Conservation (phyloP, 1,139 yeast species). For the Nakaseomyces bracarensis region DNA sequence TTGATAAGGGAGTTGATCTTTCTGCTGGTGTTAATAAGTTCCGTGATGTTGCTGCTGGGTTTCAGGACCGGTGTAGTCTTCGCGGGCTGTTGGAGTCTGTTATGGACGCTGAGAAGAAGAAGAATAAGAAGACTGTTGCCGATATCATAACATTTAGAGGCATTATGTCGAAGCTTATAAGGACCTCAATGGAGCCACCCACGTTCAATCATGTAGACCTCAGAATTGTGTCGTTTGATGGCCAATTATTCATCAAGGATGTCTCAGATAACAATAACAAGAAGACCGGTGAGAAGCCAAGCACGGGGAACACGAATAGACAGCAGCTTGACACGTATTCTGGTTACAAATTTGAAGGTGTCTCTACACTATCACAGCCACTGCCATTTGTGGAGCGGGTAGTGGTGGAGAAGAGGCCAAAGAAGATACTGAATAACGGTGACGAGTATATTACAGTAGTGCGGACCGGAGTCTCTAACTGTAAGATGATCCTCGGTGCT, state of each 20-base stretch:
- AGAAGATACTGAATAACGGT: conserved; percentile 53
- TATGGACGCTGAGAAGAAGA: conserved; percentile 44
- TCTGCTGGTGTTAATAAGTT: conserved; percentile 56
- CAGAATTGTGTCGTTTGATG: conserved; percentile 62
- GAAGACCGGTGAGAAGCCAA: too few species aligned
- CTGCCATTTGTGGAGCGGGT: conserved; percentile 62
- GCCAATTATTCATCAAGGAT: conserved; percentile 72
- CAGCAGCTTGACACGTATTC: conserved; percentile 44
- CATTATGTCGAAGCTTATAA: conserved; percentile 41
- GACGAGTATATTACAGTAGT: conserved; percentile 76
- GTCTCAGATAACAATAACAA: conserved; percentile 34
- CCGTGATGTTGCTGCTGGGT: conserved; percentile 34
- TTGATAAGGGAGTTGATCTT: conserved; percentile 49
- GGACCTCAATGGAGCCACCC: conserved; percentile 27
- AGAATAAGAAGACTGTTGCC: conserved; percentile 42
- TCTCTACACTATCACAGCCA: conserved; percentile 69
- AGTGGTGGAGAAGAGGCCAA: conserved; percentile 56
- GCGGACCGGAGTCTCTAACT: conserved; percentile 72
- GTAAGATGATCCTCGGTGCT: conserved; percentile 67
- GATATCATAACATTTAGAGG: conserved; percentile 84
- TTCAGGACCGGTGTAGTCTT: conserved; percentile 37
- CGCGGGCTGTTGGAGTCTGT: conserved; percentile 51
- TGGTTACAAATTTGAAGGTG: conserved; percentile 80
- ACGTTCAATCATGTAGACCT: conserved; percentile 46
- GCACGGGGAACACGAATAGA: conserved; percentile 21